Evolutionary conservation across 2,329 filamentous ascomycete genomes (phyloP), one percentile per base, ranked within the genome.

Genomic region (Colletotrichum gigasporum): DNA sequence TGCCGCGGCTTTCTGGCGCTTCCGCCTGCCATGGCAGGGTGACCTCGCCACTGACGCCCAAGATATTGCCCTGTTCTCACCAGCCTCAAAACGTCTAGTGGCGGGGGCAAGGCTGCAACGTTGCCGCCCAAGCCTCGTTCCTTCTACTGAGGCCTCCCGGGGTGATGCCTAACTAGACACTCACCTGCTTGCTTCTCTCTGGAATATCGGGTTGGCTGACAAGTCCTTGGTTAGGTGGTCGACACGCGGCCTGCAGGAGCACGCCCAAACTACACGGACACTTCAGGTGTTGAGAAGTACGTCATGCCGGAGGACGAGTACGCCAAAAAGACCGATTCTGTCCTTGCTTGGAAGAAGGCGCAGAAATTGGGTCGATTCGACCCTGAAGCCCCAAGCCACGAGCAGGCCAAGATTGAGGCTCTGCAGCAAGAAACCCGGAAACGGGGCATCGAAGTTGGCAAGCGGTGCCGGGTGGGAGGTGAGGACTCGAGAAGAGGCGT

Each of bases 331-430:
- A 83, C 89, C 42, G 93, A 97, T 78, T 95, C 91, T 3, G 96
- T 99, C 12, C 86, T 97, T 22, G 92, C 94, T 5, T 98, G 94
- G 94, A 99, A 99, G 80, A 95, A 92, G 80, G 83, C 89, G n/a
- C 90, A 97, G 77, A 94, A 96, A 76, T 87, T 98, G n/a, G 96
- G 96, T 52, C 92, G 96, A 34, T 99, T 99, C 79, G 93, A 98
- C 74, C 96, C 96, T 11, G 85, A 90, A 70, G 93, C 94, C 7
- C 89, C 91, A 16, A 87, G 84, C 65, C 86, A 91, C 20, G 90
- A 94, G 74, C 84, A 92, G 74, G 86, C 92, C 67, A 92, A 92
- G 75, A 81, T 91, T 61, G 84, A 86, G 14, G 89, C 90, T 37
- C 85, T 90, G 41, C 84, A 89, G 69, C 86, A 87, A 59, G 93